Percentiles rank a stretch among this genome's conserved stretches.
Evolutionary conservation across 164 flowering plant genomes (phyloP).

Genomic region (Tetrastigma voinierianum): DNA sequence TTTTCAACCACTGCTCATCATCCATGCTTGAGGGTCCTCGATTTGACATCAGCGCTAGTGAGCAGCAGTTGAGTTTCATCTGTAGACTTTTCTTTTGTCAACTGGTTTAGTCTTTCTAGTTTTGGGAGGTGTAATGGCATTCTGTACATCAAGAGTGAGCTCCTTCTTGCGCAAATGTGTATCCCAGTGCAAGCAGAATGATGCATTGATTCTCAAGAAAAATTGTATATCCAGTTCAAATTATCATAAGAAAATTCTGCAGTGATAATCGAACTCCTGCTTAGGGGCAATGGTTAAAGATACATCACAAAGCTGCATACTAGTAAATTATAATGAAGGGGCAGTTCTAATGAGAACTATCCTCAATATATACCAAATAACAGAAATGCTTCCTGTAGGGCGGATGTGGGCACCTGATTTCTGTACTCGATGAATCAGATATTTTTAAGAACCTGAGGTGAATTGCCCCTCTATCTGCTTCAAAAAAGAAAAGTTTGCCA

Average conservation of each 20-base stretch:
- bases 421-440: background rate
- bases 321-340: background rate
- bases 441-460: background rate
- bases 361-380: background rate
- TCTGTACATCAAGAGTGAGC: constrained; percentile 86
- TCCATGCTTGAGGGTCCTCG: constrained; percentile 39
- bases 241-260: background rate
- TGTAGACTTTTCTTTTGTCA: constrained; percentile 28
- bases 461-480: background rate
- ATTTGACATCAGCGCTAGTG: constrained; percentile 37
- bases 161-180: constrained; percentile 77
- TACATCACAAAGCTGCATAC: too few relatives aligned
- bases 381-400: background rate
- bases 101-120: constrained; percentile 34
- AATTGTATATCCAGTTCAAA: background rate
- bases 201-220: background rate
- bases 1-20: constrained; percentile 36
- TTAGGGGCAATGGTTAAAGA: too few relatives aligned
- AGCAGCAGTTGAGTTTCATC: constrained; percentile 30
- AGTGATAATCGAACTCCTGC: background rate
- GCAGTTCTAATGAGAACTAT: background rate
- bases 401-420: background rate
- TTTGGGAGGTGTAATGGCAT: constrained; percentile 74
- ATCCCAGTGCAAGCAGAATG: constrained; percentile 51
- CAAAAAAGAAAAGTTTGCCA: too few relatives aligned